Conservation (phyloP, 2,329 filamentous ascomycete species). For the Fusarium newnesense region DNA sequence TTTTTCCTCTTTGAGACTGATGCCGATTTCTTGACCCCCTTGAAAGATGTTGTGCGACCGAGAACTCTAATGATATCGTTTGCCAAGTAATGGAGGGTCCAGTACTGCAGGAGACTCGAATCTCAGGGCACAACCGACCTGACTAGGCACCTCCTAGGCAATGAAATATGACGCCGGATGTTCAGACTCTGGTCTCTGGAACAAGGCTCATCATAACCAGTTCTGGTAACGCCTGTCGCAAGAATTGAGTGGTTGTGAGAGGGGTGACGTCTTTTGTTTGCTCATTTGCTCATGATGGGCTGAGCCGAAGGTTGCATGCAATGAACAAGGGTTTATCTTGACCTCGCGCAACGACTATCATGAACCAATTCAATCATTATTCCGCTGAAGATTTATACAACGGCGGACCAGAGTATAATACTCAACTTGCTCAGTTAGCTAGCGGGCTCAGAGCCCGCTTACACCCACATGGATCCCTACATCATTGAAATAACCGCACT, state of each 20-base stretch:
- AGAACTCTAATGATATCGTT: constrained; percentile 27
- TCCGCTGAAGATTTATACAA: neutral
- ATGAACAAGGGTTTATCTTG: constrained; percentile 10
- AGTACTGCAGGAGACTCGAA: neutral
- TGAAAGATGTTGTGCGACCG: constrained; percentile 12
- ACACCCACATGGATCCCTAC: neutral
- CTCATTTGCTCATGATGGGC: constrained; percentile 27
- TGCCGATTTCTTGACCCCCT: neutral
- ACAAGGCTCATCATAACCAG: constrained; percentile 1
- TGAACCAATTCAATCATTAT: neutral
- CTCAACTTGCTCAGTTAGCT: neutral
- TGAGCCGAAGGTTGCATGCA: constrained; percentile 24
- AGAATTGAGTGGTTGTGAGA: constrained; percentile 8
- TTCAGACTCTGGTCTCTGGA: neutral
- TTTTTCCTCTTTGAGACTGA: neutral
- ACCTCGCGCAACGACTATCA: constrained; percentile 1
- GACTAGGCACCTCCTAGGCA: neutral
- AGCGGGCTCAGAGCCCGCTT: neutral
- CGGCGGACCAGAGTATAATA: neutral
- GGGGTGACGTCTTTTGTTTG: constrained; percentile 29
- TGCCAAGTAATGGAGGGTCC: constrained; percentile 15
- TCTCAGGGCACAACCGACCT: neutral
- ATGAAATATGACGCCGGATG: neutral
- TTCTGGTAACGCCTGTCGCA: constrained; percentile 5
- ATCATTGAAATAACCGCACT: constrained; percentile 12